These are phyloP conservation scores for Massarina eburnea DNA, from an alignment of 2,329 filamentous ascomycete genomes.

Conservation along the genomic window DNA sequence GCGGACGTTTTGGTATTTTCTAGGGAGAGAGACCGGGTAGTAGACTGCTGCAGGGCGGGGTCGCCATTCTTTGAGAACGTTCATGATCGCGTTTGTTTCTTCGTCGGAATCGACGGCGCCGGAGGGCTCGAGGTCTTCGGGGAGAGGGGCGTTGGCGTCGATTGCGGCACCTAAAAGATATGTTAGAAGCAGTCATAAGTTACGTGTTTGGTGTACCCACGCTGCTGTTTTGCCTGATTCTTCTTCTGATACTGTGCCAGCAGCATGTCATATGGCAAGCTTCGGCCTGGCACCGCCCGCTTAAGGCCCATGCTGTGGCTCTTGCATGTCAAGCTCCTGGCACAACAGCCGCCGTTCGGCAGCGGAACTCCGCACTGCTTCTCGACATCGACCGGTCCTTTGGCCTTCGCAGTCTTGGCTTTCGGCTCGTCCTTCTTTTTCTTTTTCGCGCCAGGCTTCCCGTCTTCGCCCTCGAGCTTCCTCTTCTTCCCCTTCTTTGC, in stretches of 20 bases:
- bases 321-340: slow-evolving; percentile 88
- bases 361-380: slow-evolving; percentile 87
- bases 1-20: slow-evolving; percentile 63
- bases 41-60: slow-evolving; percentile 77
- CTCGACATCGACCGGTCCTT: slow-evolving; percentile 92
- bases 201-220: slow-evolving; percentile 55
- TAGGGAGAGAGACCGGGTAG: slow-evolving; percentile 51
- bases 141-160: slow-evolving; percentile 87
- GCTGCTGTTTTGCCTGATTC: slow-evolving; percentile 97
- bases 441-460: slow-evolving; percentile 79
- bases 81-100: slow-evolving; percentile 88
- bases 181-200: slow-evolving; percentile 3
- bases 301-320: slow-evolving; percentile 95
- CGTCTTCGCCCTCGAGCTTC: slow-evolving; percentile 60
- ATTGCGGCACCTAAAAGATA: slow-evolving; percentile 80
- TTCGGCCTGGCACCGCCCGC: slow-evolving; percentile 81
- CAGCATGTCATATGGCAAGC: slow-evolving; percentile 89
- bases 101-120: slow-evolving; percentile 89
- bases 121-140: slow-evolving; percentile 74
- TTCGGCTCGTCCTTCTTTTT: slow-evolving; percentile 96
- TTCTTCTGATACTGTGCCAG: slow-evolving; percentile 76
- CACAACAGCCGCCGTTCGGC: slow-evolving; percentile 83
- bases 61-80: slow-evolving; percentile 69
- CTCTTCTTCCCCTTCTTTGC: slow-evolving; percentile 51
- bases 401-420: slow-evolving; percentile 78